Percentiles rank a stretch among this genome's conserved stretches.
These are phyloP conservation scores for Calonectria crousiana DNA, from an alignment of 2,329 filamentous ascomycete genomes.

Conservation along the genomic window DNA sequence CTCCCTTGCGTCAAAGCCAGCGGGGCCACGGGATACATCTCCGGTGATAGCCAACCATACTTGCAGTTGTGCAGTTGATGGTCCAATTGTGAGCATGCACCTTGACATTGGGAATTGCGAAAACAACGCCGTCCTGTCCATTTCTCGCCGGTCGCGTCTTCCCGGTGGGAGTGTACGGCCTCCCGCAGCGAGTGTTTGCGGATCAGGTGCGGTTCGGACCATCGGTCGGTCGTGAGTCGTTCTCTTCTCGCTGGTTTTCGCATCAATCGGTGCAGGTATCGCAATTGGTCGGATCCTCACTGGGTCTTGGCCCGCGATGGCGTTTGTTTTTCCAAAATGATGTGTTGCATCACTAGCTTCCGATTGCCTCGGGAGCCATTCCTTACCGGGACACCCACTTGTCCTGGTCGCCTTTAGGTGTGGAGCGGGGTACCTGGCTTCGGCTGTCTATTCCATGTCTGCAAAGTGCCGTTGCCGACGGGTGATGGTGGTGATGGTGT, in stretches of 20 bases:
- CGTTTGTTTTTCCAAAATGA: slow-evolving; percentile 39
- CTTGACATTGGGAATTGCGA: neutral
- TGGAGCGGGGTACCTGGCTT: slow-evolving; percentile 15
- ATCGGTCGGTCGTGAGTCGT: slow-evolving; percentile 18
- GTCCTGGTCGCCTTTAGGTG: neutral
- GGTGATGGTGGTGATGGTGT: neutral
- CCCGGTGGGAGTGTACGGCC: neutral
- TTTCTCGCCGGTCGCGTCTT: neutral
- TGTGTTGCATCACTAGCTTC: slow-evolving; percentile 27
- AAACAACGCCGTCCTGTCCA: neutral
- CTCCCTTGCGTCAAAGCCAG: neutral
- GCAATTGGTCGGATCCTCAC: slow-evolving; percentile 31
- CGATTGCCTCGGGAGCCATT: slow-evolving; percentile 17
- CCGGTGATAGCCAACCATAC: neutral
- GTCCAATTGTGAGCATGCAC: neutral
- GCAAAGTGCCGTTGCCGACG: neutral
- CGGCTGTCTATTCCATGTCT: neutral
- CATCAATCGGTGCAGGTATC: slow-evolving; percentile 15
- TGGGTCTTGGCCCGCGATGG: slow-evolving; percentile 39
- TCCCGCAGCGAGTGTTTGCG: neutral
- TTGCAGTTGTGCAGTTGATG: neutral
- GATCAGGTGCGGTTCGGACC: slow-evolving; percentile 23
- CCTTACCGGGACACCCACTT: neutral
- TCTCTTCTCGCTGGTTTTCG: slow-evolving; percentile 23
- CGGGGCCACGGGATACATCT: neutral